Conservation (phyloP, 768 basidiomycete species). For the Boletus subcaerulescens region DNA sequence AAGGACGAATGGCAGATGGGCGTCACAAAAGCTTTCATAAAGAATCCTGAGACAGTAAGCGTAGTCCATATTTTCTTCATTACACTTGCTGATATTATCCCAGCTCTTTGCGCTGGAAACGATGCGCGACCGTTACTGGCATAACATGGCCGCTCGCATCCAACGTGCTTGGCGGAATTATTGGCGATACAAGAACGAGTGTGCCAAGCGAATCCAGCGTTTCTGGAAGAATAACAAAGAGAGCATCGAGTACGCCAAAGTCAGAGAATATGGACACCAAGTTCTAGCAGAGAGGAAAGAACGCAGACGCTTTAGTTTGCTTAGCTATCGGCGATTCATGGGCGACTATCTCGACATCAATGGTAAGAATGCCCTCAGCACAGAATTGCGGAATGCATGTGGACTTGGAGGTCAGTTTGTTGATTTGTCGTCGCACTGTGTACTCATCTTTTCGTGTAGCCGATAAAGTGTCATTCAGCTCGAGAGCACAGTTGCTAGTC, state of each 20-base stretch:
- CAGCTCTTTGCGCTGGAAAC: constrained; percentile 97
- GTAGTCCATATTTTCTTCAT: background rate
- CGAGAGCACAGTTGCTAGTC: constrained; percentile 75
- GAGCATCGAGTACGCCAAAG: constrained; percentile 79
- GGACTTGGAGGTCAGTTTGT: constrained; percentile 63
- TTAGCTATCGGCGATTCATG: constrained; percentile 92
- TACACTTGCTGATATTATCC: background rate
- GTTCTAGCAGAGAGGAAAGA: constrained; percentile 91
- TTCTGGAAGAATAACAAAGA: constrained; percentile 99
- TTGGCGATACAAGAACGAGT: constrained; percentile 92
- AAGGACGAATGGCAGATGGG: constrained; percentile 99
- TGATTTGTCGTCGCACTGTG: background rate
- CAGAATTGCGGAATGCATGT: constrained; percentile 69
- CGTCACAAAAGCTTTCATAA: constrained; percentile 97
- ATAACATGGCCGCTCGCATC: constrained; percentile 97
- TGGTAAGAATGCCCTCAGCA: constrained; percentile 72
- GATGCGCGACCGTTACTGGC: constrained; percentile 99
- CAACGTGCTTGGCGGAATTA: constrained; percentile 97
- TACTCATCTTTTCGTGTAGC: constrained; percentile 35
- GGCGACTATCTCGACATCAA: constrained; percentile 96
- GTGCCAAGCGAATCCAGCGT: constrained; percentile 90
- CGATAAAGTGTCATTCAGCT: constrained; percentile 84
- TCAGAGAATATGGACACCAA: constrained; percentile 94
- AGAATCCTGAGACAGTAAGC: constrained; percentile 94
- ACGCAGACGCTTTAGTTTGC: constrained; percentile 85